Base-by-base conservation (phyloP, 352 stramenopile genomes). In the Phytophthora pinifolia region DNA sequence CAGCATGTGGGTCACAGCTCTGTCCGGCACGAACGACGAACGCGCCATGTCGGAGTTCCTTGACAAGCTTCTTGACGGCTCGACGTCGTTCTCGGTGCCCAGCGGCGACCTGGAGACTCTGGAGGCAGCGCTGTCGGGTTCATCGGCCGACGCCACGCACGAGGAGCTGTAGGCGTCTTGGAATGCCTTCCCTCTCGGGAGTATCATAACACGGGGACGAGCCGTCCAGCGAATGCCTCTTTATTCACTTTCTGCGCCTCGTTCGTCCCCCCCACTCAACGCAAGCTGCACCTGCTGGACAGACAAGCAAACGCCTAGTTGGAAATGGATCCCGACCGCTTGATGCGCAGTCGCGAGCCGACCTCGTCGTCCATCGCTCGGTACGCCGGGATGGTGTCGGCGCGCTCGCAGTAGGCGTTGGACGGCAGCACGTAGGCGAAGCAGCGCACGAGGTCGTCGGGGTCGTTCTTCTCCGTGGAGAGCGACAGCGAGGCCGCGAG, bases 391-490 rank as follows among this genome's bases (percentile, higher is more conserved):
- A 79, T 86, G 3, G 80, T 91, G 66, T 92, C 83, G 3, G 83
- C 83, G 27, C 83, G 83, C 37, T 92, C 83, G 59, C 80, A 89
- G 57, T 92, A 92, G 29, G 65, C 80, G 55, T 90, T 91, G 29
- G 66, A 22, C 1, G 83, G 83, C 48, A 92, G 60, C 44, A 87
- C 70, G 51, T 89, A 89, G 27, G 68, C 83, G 55, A 88, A 89
- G 59, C 78, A 88, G 44, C 80, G 82, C 47, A 93, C 72, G 18
- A 89, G 65, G 45, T 91, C 81, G 9, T 92, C 70, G 0, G 63
- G 58, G 57, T 90, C 78, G 45, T 79, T 67, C 17, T 72, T 59
- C 39, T 68, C 65, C 33, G 71, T 71, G 5, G 83, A 59, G 9
- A 91, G 68, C 38, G 79, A 89, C 32, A 91, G 69, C 32, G 73